Conservation (phyloP, 805 yeast species). For the Dipodascus geniculatus region DNA sequence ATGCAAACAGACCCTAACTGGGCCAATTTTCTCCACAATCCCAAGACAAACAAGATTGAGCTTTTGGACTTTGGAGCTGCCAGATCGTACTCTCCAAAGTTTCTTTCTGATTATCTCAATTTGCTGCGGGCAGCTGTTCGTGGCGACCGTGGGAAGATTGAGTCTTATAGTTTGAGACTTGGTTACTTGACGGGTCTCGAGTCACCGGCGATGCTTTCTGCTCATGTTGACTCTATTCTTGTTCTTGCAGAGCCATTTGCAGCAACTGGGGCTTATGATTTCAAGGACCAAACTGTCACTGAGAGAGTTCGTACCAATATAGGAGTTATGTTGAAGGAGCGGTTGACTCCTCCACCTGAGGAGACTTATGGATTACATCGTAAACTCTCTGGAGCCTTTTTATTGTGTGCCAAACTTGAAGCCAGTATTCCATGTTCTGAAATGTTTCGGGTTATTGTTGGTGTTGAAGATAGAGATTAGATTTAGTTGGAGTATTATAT, state of each 20-base stretch:
- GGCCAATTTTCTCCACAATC: slow-evolving; percentile 91
- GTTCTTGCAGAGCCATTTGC: slow-evolving; percentile 89
- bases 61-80: slow-evolving; percentile 94
- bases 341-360: slow-evolving; percentile 95
- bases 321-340: slow-evolving; percentile 78
- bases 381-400: slow-evolving; percentile 86
- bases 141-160: slow-evolving; percentile 53
- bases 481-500: too few relatives aligned
- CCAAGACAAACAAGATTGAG: slow-evolving; percentile 60
- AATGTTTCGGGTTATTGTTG: slow-evolving; percentile 61
- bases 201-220: slow-evolving; percentile 74
- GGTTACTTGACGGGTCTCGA: slow-evolving; percentile 92
- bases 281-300: slow-evolving; percentile 79
- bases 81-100: slow-evolving; percentile 58
- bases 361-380: slow-evolving; percentile 96
- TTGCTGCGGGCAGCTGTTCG: slow-evolving; percentile 65
- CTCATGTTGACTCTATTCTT: slow-evolving; percentile 84
- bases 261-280: slow-evolving; percentile 47
- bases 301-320: slow-evolving; percentile 85
- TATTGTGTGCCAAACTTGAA: slow-evolving; percentile 73
- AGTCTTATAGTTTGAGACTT: slow-evolving; percentile 51
- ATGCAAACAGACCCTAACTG: slow-evolving; percentile 99
- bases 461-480: background rate
- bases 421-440: slow-evolving; percentile 76
- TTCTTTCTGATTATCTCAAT: slow-evolving; percentile 55